Conservation (phyloP, 1,284 basidiomycete species). For the Pseudozyma flocculosa region DNA sequence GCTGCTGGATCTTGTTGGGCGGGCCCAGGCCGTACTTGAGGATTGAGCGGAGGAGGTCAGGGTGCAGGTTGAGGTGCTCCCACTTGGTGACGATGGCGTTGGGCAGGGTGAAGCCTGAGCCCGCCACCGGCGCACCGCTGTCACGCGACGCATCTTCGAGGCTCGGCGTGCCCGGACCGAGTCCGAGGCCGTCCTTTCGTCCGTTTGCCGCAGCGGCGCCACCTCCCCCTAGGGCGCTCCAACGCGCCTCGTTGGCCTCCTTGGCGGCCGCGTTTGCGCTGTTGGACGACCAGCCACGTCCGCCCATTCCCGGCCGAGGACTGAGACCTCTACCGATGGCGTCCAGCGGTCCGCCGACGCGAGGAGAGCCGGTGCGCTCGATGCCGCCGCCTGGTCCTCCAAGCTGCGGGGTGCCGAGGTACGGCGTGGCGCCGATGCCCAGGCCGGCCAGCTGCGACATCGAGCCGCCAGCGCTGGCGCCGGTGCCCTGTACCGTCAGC, state of each 20-base stretch:
- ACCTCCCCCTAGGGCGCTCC: too few species aligned
- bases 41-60: constrained; percentile 83
- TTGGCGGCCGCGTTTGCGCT: too few species aligned
- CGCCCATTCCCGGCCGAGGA: constrained; percentile 25
- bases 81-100: constrained; percentile 88
- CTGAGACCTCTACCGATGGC: constrained; percentile 20
- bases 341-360: constrained; percentile 8
- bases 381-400: constrained; percentile 12
- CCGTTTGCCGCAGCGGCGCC: constrained; percentile 2
- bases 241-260: too few species aligned
- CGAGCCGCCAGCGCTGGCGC: constrained; percentile 4
- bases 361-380: constrained; percentile 29
- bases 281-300: constrained; percentile 10
- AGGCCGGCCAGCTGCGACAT: constrained; percentile 15
- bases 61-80: constrained; percentile 85
- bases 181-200: constrained; percentile 11
- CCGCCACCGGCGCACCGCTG: constrained; percentile 5
- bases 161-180: constrained; percentile 10
- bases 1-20: constrained; percentile 97
- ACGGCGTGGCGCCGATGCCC: constrained; percentile 12
- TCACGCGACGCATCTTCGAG: constrained; percentile 10
- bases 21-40: constrained; percentile 94
- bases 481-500: constrained; percentile 25
- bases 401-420: constrained; percentile 26
- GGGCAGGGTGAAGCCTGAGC: constrained; percentile 69